phyloP scores from a whole-genome alignment of 2,329 filamentous ascomycete genomes.

The Teratosphaeria destructans region DNA sequence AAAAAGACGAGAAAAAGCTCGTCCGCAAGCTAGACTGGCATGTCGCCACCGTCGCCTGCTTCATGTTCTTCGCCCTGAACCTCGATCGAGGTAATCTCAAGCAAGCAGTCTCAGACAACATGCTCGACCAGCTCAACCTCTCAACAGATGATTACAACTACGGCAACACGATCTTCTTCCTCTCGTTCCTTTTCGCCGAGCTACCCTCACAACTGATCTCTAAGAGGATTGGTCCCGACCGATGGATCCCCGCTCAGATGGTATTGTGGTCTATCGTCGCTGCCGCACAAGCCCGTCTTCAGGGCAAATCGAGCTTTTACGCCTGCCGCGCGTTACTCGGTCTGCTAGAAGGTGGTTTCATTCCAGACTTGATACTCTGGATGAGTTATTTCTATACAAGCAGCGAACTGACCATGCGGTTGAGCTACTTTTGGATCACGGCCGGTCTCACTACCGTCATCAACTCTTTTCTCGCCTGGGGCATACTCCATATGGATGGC shows the following conservation, averaged over 20 bases:
- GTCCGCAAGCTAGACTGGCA: conserved; percentile 42
- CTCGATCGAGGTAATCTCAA: conserved; percentile 43
- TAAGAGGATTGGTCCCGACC: conserved; percentile 35
- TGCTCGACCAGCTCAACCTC: conserved; percentile 41
- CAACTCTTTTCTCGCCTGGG: conserved; percentile 16
- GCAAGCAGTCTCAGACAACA: conserved; percentile 21
- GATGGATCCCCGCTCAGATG: conserved; percentile 31
- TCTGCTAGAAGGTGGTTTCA: conserved; percentile 41
- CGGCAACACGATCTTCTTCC: conserved; percentile 53
- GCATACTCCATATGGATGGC: conserved; percentile 31
- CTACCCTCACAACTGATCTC: conserved; percentile 32
- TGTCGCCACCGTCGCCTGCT: conserved; percentile 42
- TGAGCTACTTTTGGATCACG: conserved; percentile 59
- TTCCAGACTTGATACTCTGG: conserved; percentile 54
- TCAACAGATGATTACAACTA: conserved; percentile 42
- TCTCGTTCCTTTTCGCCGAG: conserved; percentile 58
- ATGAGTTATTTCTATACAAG: conserved; percentile 68
- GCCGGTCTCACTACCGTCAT: conserved; percentile 48
- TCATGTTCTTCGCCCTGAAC: conserved; percentile 46
- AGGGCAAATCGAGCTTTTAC: conserved; percentile 27
- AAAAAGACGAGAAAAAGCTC: conserved; percentile 45
- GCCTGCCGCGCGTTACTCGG: conserved; percentile 31
- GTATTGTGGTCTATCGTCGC: conserved; percentile 37
- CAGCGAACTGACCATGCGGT: conserved; percentile 54
- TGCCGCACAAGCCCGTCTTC: conserved; percentile 24